Base-by-base conservation (phyloP, 257 asterid genomes). In the Paulownia fortunei region DNA sequence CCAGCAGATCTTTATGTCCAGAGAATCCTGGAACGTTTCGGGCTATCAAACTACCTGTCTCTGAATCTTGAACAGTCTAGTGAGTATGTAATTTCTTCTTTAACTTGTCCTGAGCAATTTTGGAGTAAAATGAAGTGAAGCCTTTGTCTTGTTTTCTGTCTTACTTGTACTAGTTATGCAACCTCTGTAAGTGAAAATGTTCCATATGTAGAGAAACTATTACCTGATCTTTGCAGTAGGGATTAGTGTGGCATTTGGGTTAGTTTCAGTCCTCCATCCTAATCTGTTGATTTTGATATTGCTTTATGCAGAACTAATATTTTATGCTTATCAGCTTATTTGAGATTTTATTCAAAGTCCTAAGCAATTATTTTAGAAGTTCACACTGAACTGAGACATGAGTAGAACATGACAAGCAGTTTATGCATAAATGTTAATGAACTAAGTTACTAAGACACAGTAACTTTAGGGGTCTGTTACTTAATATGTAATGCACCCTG, bases 1-100 rank as follows among this genome's bases (percentile, higher is more conserved):
- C 99, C 99, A 55, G 88, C 99, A 42, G 99, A 96, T 82, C 90
- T 80, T 65, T 96, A 65, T 86, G 85, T 93, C 69, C 88, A 78
- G 83, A 87, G 99, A 83, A 86, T 96, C 76, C 64, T 96, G 72
- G 98, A 88, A 79, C 99, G 99, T 67, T 96, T 93, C 88, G 98
- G 97, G 86, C 85, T 93, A 61, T 83, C 98, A 51, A 82, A 80
- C 82, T 96, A 92, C 81, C 88, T 89, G 74, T 85, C 84, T 3
- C 79, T 93, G 83, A 89, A 92, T 84, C 86, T 89, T 76, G 97
- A 90, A 74, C 94, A 83, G 83, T 80, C 95, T 88, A 92, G 89
- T 86, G 99, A 92, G 99, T 96, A 93, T 74, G 98, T 92, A 73
- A 79, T 82, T 78, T 80, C 76, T 73, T 84, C 79, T 80, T 72